Conservation (phyloP, 305 asterid genomes). For the Rubia occidens region DNA sequence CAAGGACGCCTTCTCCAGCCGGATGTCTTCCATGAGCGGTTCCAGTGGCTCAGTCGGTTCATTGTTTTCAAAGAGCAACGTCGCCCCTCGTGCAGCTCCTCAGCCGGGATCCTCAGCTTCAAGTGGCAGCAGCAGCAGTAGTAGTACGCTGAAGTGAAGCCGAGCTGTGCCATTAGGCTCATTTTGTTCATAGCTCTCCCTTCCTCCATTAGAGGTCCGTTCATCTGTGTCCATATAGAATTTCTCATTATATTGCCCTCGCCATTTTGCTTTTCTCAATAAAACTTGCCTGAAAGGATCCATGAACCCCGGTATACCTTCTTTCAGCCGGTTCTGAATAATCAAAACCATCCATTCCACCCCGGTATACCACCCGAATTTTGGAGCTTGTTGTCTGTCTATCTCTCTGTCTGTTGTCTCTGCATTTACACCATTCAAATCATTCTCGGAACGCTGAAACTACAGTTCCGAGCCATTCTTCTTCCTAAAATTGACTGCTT, state of each 20-base stretch:
- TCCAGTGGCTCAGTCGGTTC: constrained; percentile 42
- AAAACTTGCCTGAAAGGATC: constrained; percentile 40
- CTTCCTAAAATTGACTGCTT: constrained; percentile 14
- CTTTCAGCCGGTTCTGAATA: constrained; percentile 40
- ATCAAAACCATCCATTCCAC: constrained; percentile 29
- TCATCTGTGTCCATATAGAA: constrained; percentile 27
- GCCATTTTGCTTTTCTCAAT: constrained; percentile 29
- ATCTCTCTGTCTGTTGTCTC: constrained; percentile 24
- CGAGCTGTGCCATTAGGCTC: constrained; percentile 7
- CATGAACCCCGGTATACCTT: constrained; percentile 36
- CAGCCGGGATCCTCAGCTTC: constrained; percentile 49
- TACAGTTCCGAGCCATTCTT: constrained; percentile 15
- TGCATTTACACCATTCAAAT: constrained; percentile 34
- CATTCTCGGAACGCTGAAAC: constrained; percentile 32
- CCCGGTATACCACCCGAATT: constrained; percentile 20
- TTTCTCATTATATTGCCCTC: constrained; percentile 21
- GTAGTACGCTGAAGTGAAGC: constrained; percentile 27
- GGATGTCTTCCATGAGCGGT: constrained; percentile 49
- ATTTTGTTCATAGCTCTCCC: constrained; percentile 24
- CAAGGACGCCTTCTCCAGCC: constrained; percentile 49
- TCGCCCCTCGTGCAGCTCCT: constrained; percentile 33
- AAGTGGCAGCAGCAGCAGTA: constrained; percentile 45
- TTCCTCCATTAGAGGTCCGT: constrained; percentile 27
- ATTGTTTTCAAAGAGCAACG: constrained; percentile 27
- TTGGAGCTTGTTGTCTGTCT: constrained; percentile 38